These are phyloP conservation scores for Neurospora sp. DNA, from an alignment of 495 filamentous ascomycete species.

Conservation along the genomic window DNA sequence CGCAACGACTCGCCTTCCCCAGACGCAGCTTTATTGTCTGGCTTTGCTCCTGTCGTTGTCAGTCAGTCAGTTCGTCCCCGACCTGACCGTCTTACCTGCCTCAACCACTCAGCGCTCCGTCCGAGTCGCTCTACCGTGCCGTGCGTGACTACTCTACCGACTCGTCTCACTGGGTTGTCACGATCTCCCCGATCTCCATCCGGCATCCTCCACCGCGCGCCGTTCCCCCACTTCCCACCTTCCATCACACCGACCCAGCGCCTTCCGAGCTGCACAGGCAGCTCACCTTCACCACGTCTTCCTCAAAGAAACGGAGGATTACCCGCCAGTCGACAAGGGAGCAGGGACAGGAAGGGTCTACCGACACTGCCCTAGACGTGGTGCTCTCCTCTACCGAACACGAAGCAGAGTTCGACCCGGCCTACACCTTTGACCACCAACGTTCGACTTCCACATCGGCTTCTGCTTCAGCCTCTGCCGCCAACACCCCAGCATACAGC, in stretches of 20 bases:
- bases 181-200: not conserved
- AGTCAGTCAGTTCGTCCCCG: not conserved
- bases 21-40: not conserved
- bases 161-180: not conserved
- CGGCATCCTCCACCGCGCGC: conserved; percentile 6
- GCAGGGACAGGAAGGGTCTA: conserved; percentile 18
- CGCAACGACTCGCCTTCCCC: not conserved
- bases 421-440: not conserved
- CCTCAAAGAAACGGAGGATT: conserved; percentile 83
- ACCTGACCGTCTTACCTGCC: not conserved
- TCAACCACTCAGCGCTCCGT: not conserved
- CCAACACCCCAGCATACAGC: conserved; percentile 44
- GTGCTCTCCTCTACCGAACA: conserved; percentile 41
- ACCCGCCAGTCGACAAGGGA: conserved; percentile 41
- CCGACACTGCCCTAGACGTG: conserved; percentile 28
- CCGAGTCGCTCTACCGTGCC: not conserved
- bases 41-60: not conserved
- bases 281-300: conserved; percentile 81
- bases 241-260: conserved; percentile 9
- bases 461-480: conserved; percentile 26
- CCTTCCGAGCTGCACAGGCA: conserved; percentile 45
- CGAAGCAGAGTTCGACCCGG: conserved; percentile 22
- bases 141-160: not conserved
- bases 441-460: conserved; percentile 29
- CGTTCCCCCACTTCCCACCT: conserved; percentile 5